Evolutionary conservation across 331 rosid species (phyloP), one percentile per base, ranked within the genome.

Genomic region (Malus hybrid): DNA sequence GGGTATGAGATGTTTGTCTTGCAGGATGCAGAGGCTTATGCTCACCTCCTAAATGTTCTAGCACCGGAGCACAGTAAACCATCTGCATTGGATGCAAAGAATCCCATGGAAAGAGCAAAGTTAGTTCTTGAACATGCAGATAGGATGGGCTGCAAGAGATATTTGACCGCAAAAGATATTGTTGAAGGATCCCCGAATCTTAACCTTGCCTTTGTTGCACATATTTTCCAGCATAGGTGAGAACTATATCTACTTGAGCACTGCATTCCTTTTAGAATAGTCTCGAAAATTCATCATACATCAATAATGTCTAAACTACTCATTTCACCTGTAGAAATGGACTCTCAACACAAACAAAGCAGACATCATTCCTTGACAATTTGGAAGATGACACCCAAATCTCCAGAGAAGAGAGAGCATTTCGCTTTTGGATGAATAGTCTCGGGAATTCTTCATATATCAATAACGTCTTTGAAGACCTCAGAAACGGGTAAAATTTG

Each of bases 11-110:
- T 8, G 82, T 31, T 69, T 84, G 33, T 11, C 52, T 75, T 74
- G 77, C 93, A 94, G 99, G 97, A 94, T 71, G 97, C 89, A 12
- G 97, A 94, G 82, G 99, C 99, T 71, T 94, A 94, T 84, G 97
- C 97, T 79, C 90, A 92, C 82, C 97, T 94, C 75, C 79, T 94
- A 78, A 89, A 92, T 71, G 91, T 94, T 74, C 99, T 94, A 65
- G 99, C 99, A 57, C 99, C 97, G 44, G 99, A 94, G 87, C 91
- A 87, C 82, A 74, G 87, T 54, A 89, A 89, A 65, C 91, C 93
- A 64, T 89, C 97, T 57, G 90, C 92, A 67, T 75, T 92, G 86
- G 87, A 91, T 5, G 91, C 88, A 7, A 92, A 90, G 80, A 86
- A 90, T 77, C 74, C 89, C 39, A 74, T 92, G 31, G 91, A 92